These are phyloP conservation scores for Coemansia sp. DNA, from an alignment of 192 early-diverging fungal species.

Conservation along the genomic window DNA sequence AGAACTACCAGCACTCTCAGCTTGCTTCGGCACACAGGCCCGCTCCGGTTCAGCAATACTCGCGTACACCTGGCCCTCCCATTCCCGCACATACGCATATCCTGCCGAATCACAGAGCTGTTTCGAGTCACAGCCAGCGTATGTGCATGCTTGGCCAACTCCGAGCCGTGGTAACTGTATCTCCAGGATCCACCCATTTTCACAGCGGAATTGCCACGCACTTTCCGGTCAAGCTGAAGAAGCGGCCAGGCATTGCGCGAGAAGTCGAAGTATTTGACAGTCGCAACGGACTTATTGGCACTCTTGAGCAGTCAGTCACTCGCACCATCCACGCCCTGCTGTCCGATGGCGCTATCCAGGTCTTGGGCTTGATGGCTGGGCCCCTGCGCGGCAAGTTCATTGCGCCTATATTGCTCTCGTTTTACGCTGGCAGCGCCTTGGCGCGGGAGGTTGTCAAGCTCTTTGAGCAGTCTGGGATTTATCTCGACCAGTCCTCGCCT, in stretches of 20 bases:
- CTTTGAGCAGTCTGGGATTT: conserved; percentile 30
- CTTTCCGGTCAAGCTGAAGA: conserved; percentile 34
- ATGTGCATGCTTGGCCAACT: conserved; percentile 48
- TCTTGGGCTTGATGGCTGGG: conserved; percentile 20
- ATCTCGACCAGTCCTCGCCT: conserved; percentile 38
- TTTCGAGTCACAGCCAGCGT: neutral
- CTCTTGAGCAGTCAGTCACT: conserved; percentile 40
- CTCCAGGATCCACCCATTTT: conserved; percentile 28
- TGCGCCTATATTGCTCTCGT: conserved; percentile 37
- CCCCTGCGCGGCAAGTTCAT: conserved; percentile 35
- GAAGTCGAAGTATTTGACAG: conserved; percentile 40
- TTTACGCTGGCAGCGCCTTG: conserved; percentile 26
- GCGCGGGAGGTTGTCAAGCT: conserved; percentile 22
- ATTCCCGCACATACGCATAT: neutral
- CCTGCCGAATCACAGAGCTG: neutral
- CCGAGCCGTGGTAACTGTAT: conserved; percentile 31
- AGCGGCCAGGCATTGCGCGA: conserved; percentile 10
- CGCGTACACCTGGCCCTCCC: neutral
- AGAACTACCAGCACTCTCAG: neutral
- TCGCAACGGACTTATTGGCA: conserved; percentile 23
- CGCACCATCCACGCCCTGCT: conserved; percentile 27
- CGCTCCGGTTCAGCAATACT: neutral
- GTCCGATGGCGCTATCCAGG: conserved; percentile 24
- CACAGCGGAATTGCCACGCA: conserved; percentile 14
- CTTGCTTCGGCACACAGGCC: neutral